Base-by-base conservation (phyloP, 805 yeast species). In the Myxozyma lipomycoides region DNA sequence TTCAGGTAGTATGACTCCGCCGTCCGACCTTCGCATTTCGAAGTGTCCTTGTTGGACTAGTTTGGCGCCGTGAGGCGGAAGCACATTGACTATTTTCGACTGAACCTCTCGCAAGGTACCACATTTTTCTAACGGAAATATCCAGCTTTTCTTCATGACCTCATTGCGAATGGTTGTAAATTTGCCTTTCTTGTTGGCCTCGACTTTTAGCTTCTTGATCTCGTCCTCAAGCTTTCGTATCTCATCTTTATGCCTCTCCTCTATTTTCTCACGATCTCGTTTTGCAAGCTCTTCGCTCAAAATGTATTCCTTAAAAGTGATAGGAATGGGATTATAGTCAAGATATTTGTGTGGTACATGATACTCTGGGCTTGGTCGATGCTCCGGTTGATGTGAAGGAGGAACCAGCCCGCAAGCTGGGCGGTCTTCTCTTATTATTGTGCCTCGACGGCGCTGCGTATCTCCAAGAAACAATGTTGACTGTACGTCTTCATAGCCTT, bases 11-110 rank as follows among this genome's bases (percentile, higher is more conserved):
- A 53, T 46, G 4, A 23, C 15, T 12, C 28, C 26, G 23, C 23
- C 32, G 35, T 53, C 57, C 5, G 45, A 36, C 18, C 45, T 23
- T 4, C 50, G 47, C 4, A 53, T 32, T 26, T 53, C 57, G 40
- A 32, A 52, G 18, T 12, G 42, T 12, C 53, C 53, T 1, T 32
- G 26, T 4, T 28, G 17, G 3, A 46, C 17, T 5, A 40, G 24
- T 10, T 15, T 19, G 10, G 25, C 44, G 15, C 35, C 47, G 17
- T 19, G 32, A n/a, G 40, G 15, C 6, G 49, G 49, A 6, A 38
- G 36, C n/a, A 43, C 49, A 25, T 39, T 45, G 18, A 40, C 18
- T 40, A 46, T 40, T 21, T 38, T 17, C 38, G 17, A 9, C 28
- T 40, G 49, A 4, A 46, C 32, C 22, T 40, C 17, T 37, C 37